phyloP scores from a whole-genome alignment of 2,329 filamentous ascomycete species.

The Pyrenophora graminea region DNA sequence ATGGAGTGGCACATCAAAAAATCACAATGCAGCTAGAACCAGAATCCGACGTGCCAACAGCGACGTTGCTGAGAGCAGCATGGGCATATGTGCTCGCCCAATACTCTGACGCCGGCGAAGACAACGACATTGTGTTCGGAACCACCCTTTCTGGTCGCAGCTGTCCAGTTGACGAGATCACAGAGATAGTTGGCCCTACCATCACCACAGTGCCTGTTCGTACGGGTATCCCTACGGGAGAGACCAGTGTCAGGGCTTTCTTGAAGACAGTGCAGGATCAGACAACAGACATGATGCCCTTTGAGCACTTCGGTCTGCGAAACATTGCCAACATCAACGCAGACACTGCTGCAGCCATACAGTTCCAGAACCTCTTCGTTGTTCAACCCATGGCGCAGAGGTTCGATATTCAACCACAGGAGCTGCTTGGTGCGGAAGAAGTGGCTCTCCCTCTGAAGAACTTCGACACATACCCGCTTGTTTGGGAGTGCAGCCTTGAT shows the following conservation, averaged over 20 bases:
- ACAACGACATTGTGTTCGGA: constrained; percentile 18
- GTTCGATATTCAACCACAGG: neutral
- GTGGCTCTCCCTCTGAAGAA: neutral
- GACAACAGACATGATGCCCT: constrained; percentile 16
- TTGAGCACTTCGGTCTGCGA: constrained; percentile 47
- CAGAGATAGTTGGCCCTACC: constrained; percentile 42
- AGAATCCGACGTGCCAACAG: constrained; percentile 1
- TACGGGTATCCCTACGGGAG: constrained; percentile 37
- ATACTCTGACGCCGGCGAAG: constrained; percentile 8
- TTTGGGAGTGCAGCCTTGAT: constrained; percentile 2
- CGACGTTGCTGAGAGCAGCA: neutral
- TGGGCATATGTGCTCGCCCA: constrained; percentile 12
- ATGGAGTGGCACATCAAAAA: neutral
- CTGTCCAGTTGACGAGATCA: constrained; percentile 27
- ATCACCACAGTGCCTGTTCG: constrained; percentile 47
- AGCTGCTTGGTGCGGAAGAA: neutral
- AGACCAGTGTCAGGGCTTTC: constrained; percentile 12
- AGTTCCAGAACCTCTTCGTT: constrained; percentile 50
- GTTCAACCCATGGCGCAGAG: constrained; percentile 13
- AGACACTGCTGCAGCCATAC: constrained; percentile 44
- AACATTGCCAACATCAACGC: constrained; percentile 38
- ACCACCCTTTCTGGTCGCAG: constrained; percentile 19
- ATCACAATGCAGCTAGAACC: constrained; percentile 10
- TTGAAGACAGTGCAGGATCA: constrained; percentile 20
- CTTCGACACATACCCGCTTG: constrained; percentile 1